Evolutionary conservation across 1,284 basidiomycete species (phyloP).

Genomic region (Malassezia pachydermatis): DNA sequence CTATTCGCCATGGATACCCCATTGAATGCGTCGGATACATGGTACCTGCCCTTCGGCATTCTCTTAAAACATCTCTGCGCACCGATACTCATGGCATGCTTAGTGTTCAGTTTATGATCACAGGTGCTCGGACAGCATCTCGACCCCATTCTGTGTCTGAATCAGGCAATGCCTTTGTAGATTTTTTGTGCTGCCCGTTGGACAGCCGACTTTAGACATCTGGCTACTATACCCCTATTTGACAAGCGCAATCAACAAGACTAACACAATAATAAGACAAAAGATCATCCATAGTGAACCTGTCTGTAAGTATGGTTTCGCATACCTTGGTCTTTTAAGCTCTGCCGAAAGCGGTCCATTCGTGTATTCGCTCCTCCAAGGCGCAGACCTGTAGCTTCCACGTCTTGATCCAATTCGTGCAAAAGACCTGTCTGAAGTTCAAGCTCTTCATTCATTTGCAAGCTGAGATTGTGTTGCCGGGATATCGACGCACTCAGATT

Average conservation of each 20-base stretch:
- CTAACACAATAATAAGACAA: constrained; percentile 30
- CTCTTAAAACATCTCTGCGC: constrained; percentile 33
- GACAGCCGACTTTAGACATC: constrained; percentile 9
- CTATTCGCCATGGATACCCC: neutral
- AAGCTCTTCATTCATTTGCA: constrained; percentile 46
- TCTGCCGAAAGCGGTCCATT: constrained; percentile 29
- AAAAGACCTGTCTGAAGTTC: constrained; percentile 38
- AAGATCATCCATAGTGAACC: constrained; percentile 31
- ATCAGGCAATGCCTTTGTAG: constrained; percentile 30
- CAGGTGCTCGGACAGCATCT: constrained; percentile 21
- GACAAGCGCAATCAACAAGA: constrained; percentile 36
- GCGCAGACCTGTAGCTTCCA: constrained; percentile 29
- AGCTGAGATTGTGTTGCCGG: constrained; percentile 36
- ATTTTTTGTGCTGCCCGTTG: constrained; percentile 33
- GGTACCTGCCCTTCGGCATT: constrained; percentile 26
- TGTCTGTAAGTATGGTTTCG: constrained; percentile 5
- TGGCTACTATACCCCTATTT: constrained; percentile 20
- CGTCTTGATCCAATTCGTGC: constrained; percentile 30
- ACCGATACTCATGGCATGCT: constrained; percentile 34
- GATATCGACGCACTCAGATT: constrained; percentile 30
- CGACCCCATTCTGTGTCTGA: constrained; percentile 17
- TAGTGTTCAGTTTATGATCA: constrained; percentile 40
- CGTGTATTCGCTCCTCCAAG: constrained; percentile 31
- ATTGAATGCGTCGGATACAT: constrained; percentile 15
- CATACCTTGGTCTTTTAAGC: constrained; percentile 40